phyloP scores from a whole-genome alignment of 768 basidiomycete species.

The Tylopilus balloui region DNA sequence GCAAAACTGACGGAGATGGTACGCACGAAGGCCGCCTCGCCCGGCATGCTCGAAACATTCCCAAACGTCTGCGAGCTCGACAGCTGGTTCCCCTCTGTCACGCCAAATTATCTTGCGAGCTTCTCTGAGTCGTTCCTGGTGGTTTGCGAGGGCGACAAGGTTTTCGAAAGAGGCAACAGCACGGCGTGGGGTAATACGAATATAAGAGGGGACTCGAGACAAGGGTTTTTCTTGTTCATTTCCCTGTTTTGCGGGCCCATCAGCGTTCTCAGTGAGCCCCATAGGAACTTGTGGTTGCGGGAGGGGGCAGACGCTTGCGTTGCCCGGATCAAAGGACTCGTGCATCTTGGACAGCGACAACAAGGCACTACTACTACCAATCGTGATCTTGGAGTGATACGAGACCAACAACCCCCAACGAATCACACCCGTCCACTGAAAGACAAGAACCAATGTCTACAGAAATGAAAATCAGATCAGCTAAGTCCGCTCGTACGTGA shows the following conservation, averaged over 20 bases:
- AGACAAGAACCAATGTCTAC: slow-evolving; percentile 4
- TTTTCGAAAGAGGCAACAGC: slow-evolving; percentile 80
- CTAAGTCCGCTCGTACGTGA: background rate
- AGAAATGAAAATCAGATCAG: slow-evolving; percentile 9
- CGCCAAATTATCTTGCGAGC: slow-evolving; percentile 82
- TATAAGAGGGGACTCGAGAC: slow-evolving; percentile 34
- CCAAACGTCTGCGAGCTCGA: slow-evolving; percentile 56
- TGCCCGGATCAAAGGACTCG: background rate
- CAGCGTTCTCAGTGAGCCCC: background rate
- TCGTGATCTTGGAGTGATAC: background rate
- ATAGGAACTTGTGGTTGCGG: background rate
- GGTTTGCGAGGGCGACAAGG: slow-evolving; percentile 78
- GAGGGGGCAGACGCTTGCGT: background rate
- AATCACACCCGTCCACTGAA: background rate
- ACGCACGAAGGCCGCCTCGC: slow-evolving; percentile 68
- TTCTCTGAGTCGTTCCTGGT: slow-evolving; percentile 67
- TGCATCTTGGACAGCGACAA: too few relatives aligned
- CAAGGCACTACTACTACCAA: slow-evolving; percentile 1
- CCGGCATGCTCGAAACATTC: slow-evolving; percentile 70
- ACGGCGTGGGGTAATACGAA: slow-evolving; percentile 48
- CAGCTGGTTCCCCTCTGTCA: slow-evolving; percentile 71
- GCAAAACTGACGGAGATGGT: background rate
- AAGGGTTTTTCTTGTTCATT: background rate
- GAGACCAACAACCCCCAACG: background rate
- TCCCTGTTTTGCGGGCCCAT: background rate